A percentile compares a stretch with the other conserved stretches of the same genome.
phyloP scores from a whole-genome alignment of 306 rosid genomes.

The Rosa chinensis region DNA sequence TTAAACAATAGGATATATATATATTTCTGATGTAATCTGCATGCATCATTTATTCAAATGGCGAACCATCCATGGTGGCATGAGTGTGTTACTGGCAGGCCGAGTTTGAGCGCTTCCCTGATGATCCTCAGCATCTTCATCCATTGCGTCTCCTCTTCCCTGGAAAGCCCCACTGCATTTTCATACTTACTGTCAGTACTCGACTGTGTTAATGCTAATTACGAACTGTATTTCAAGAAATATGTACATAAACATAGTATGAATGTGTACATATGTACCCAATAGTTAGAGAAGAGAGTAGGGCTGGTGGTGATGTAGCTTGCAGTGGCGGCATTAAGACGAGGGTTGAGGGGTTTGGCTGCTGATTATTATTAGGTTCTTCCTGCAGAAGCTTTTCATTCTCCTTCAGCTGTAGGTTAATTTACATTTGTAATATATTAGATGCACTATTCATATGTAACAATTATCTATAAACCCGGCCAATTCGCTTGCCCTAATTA shows the following conservation, averaged over 20 bases:
- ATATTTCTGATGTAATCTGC: neutral
- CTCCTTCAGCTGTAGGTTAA: conserved; percentile 51
- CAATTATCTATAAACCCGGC: neutral
- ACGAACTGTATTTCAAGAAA: neutral
- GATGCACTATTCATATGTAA: neutral
- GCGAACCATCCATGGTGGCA: conserved; percentile 81
- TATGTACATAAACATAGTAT: neutral
- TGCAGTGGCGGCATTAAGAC: conserved; percentile 32
- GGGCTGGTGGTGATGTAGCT: conserved; percentile 18
- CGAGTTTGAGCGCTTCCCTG: conserved; percentile 26
- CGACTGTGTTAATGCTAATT: neutral
- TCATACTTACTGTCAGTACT: neutral
- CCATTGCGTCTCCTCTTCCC: conserved; percentile 35
- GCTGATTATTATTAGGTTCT: conserved; percentile 34
- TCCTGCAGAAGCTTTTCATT: conserved; percentile 33
- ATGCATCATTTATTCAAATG: conserved; percentile 31
- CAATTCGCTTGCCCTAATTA: neutral
- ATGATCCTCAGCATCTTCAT: conserved; percentile 29
- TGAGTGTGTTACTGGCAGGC: conserved; percentile 18
- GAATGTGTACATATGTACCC: conserved; percentile 36
- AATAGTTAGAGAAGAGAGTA: conserved; percentile 45
- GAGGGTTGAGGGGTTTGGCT: conserved; percentile 33
- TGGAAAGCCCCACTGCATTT: conserved; percentile 49
- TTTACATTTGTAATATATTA: neutral
- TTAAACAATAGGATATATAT: neutral